Evolutionary conservation across 345 rosid species (phyloP).

Genomic region (Rhizophora apiculata): DNA sequence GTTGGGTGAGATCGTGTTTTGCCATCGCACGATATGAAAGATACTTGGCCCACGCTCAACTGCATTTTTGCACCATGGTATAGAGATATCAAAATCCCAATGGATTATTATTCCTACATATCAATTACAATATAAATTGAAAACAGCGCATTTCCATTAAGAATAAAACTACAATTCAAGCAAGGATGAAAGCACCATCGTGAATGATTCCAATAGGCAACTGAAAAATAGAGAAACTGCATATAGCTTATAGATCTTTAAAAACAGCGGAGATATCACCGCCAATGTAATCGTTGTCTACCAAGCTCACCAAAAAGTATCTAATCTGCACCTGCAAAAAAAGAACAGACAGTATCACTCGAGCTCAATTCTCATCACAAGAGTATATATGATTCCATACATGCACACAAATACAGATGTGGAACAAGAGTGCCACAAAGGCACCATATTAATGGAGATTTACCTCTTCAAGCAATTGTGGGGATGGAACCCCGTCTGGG

Average conservation of each 20-base stretch:
- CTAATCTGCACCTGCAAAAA: constrained; percentile 69
- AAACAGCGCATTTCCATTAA: background rate
- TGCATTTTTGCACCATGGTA: constrained; percentile 4
- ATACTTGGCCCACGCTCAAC: background rate
- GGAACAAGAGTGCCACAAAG: background rate
- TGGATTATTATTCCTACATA: constrained; percentile 24
- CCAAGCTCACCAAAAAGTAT: constrained; percentile 89
- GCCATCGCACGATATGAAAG: background rate
- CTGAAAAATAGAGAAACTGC: background rate
- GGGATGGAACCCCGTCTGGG: constrained; percentile 64
- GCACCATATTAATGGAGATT: background rate
- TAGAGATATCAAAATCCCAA: constrained; percentile 20
- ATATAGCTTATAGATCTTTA: constrained; percentile 43
- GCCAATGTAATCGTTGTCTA: constrained; percentile 67
- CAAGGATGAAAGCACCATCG: constrained; percentile 2
- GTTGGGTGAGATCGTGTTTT: too few species aligned
- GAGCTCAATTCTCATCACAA: background rate
- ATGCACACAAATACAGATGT: background rate
- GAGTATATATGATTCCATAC: too few species aligned
- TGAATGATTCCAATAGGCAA: background rate
- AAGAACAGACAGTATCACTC: background rate
- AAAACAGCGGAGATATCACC: constrained; percentile 64
- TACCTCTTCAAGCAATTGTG: constrained; percentile 75
- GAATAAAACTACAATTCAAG: background rate
- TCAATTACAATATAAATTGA: constrained; percentile 5